These are phyloP conservation scores for Malassezia japonica DNA, from an alignment of 1,284 basidiomycete genomes.

Conservation along the genomic window DNA sequence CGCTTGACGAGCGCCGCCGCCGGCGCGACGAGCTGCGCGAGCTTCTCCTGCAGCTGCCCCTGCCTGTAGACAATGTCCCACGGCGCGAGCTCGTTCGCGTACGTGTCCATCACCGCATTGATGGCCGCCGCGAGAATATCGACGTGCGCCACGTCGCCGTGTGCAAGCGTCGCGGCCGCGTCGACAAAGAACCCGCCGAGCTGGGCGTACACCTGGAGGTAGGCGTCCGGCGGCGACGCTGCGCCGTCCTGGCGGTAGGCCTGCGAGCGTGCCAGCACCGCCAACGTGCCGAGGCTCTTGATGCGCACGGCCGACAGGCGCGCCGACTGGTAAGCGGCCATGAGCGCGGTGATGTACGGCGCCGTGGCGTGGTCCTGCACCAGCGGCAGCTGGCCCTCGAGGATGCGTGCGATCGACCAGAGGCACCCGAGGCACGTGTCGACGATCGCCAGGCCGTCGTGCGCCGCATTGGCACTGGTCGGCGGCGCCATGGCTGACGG, in stretches of 20 bases:
- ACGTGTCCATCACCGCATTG: slow-evolving; percentile 85
- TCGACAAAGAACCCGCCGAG: slow-evolving; percentile 10
- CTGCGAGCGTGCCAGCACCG: slow-evolving; percentile 30
- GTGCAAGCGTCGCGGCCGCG: not conserved
- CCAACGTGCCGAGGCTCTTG: slow-evolving; percentile 28
- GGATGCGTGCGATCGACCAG: slow-evolving; percentile 31
- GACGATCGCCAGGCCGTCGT: slow-evolving; percentile 30
- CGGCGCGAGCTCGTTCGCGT: slow-evolving; percentile 73
- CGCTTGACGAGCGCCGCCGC: slow-evolving; percentile 53
- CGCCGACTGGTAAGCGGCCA: slow-evolving; percentile 23
- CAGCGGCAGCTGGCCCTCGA: slow-evolving; percentile 24
- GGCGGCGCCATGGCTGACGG: not conserved
- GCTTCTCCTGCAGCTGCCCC: slow-evolving; percentile 54
- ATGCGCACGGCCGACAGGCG: slow-evolving; percentile 26
- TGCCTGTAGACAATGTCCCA: slow-evolving; percentile 71
- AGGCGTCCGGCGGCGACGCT: slow-evolving; percentile 1
- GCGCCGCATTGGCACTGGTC: not conserved
- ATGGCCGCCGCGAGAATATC: slow-evolving; percentile 71
- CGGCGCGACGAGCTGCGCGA: slow-evolving; percentile 56
- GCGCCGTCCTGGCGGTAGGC: slow-evolving; percentile 11
- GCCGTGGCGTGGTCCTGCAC: not conserved
- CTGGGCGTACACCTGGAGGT: not conserved
- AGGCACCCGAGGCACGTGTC: slow-evolving; percentile 33
- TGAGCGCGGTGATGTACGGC: slow-evolving; percentile 25
- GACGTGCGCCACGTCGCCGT: slow-evolving; percentile 47